Evolutionary conservation across 1,139 yeast species (phyloP), one percentile per base, ranked within the genome.

Genomic region (Saccharomyces hybrid): DNA sequence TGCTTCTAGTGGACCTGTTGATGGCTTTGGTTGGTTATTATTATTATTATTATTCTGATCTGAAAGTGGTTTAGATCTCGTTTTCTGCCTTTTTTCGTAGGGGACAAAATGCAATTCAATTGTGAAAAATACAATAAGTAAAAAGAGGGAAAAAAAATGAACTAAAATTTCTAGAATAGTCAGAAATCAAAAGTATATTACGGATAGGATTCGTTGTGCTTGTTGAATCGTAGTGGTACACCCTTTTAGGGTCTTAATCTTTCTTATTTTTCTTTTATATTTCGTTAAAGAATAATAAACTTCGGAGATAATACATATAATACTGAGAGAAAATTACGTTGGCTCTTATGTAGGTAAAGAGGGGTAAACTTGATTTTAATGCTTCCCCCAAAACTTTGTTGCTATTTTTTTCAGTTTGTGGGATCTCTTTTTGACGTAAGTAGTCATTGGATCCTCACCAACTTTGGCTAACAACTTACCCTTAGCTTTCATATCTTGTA

Each of bases 401-500:
- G 27, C 28, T 14, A 9, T 29, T 13, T 41, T 28, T 23, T 38
- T 48, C 16, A 52, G 8, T 13, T 14, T 11, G 26, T 50, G 26
- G 13, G 48, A n/a, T 41, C 55, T 57, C 41, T 52, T 52, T 48
- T 52, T 60, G 48, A 60, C 50, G 46, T 58, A 58, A 9, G 55
- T 57, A 31, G 60, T 61, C 26, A 58, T 59, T 14, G 64, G 62
- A 46, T 61, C 64, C 3, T 55, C 53, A 19, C 50, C 50, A 31
- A 16, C 41, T 9, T 38, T 48, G 41, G 49, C 42, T 26, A 54
- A 47, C 16, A 31, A 34, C 6, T 47, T 49, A 34, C 50, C 46
- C 28, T 55, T 49, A 44, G 51, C 51, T 27, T 61, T 58, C 46
- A 76, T 64, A 52, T 83, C 87, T 70, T 85, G 89, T 11, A 79